Percentiles rank a stretch among this genome's conserved stretches.
Evolutionary conservation across 2,329 filamentous ascomycete genomes (phyloP).

Genomic region (Ceratocystis cubensis): DNA sequence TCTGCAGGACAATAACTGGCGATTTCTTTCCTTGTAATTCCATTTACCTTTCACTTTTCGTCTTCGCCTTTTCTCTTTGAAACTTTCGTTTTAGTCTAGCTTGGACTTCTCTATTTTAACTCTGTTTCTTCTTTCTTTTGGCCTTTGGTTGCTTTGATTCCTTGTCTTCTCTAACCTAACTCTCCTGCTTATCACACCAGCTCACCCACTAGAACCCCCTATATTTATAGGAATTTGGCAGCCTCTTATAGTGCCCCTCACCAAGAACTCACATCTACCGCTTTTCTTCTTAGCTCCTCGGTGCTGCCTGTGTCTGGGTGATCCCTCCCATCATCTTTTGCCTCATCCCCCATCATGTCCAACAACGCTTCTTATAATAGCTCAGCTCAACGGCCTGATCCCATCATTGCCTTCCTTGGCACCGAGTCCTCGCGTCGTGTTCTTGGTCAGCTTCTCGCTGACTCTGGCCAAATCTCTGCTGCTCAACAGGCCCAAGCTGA

Average conservation of each 20-base stretch:
- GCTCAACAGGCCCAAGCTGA: background rate
- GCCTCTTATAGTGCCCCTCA: too few relatives aligned
- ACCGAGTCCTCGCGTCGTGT: background rate
- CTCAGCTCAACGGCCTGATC: background rate
- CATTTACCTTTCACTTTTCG: background rate
- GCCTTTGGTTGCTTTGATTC: background rate
- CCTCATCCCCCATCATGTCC: constrained; percentile 7
- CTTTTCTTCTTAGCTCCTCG: background rate
- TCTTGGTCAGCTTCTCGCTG: constrained; percentile 4
- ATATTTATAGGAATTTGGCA: too few relatives aligned
- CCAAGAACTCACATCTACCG: background rate
- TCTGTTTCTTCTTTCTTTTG: background rate
- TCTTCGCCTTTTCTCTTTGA: background rate
- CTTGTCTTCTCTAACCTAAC: background rate
- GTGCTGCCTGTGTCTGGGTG: background rate
- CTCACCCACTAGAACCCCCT: too few relatives aligned
- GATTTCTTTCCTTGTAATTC: background rate
- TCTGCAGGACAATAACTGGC: too few relatives aligned
- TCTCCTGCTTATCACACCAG: too few relatives aligned
- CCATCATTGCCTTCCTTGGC: background rate
- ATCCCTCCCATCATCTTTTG: background rate
- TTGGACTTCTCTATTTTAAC: too few relatives aligned
- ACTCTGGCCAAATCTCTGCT: background rate
- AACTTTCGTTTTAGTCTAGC: background rate
- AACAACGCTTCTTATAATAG: background rate